Evolutionary conservation across 192 early-diverging fungal species (phyloP).

Genomic region (Spinellus fusiger): DNA sequence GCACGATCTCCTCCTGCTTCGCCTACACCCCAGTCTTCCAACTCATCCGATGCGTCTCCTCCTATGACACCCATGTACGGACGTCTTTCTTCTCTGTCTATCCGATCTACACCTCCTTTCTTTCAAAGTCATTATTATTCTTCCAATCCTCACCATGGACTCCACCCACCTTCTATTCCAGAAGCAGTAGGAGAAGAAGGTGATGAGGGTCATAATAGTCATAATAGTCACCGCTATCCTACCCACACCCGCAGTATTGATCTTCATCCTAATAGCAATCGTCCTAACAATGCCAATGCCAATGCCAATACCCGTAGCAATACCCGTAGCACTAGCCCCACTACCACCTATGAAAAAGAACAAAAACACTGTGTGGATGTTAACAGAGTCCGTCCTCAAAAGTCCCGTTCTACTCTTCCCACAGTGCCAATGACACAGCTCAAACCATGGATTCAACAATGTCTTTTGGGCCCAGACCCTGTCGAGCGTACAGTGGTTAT

Average conservation of each 20-base stretch:
- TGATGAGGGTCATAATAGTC: neutral
- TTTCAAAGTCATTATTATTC: no score
- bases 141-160: no score
- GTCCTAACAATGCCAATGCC: neutral
- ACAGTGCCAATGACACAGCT: no score
- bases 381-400: no score
- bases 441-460: slow-evolving; percentile 42
- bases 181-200: neutral
- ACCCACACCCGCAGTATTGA: neutral
- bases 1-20: slow-evolving; percentile 15
- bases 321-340: neutral
- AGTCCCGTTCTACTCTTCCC: no score
- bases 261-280: neutral
- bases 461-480: slow-evolving; percentile 37
- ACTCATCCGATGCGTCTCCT: slow-evolving; percentile 18
- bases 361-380: no score
- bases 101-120: neutral
- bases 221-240: neutral
- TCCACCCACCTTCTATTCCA: neutral
- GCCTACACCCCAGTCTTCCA: slow-evolving; percentile 5
- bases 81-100: neutral
- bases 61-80: slow-evolving; percentile 23
- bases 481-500: slow-evolving; percentile 69
- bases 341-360: slow-evolving; percentile 5
- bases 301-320: no score